phyloP scores from a whole-genome alignment of 2,329 filamentous ascomycete species.

The Epichloe elymi region DNA sequence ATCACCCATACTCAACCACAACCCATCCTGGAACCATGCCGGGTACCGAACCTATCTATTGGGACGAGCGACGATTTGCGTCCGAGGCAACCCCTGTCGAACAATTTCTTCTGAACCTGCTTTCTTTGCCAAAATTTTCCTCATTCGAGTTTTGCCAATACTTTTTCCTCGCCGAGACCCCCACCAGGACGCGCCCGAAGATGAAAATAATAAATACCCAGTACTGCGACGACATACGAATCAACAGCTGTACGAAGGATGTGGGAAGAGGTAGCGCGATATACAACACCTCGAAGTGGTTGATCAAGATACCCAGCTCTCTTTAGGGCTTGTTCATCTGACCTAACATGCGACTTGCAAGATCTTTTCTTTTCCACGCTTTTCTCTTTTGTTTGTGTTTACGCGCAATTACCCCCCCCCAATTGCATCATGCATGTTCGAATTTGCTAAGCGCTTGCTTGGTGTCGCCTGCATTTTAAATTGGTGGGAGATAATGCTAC shows the following conservation, averaged over 20 bases:
- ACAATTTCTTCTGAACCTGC: slow-evolving; percentile 5
- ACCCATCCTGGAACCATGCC: background rate
- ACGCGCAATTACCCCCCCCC: background rate
- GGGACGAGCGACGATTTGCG: slow-evolving; percentile 15
- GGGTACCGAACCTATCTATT: slow-evolving; percentile 6
- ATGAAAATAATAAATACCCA: background rate
- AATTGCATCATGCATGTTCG: background rate
- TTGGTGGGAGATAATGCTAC: background rate
- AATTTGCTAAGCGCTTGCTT: background rate
- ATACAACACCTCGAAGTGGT: slow-evolving; percentile 15
- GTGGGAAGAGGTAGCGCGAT: slow-evolving; percentile 2
- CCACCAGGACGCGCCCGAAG: background rate
- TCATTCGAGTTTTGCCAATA: background rate
- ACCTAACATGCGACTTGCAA: slow-evolving; percentile 10
- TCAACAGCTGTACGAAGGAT: background rate
- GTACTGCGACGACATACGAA: slow-evolving; percentile 1
- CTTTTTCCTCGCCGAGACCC: background rate
- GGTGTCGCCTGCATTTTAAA: background rate
- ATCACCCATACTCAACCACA: background rate
- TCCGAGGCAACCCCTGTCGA: slow-evolving; percentile 8
- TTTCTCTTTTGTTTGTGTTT: slow-evolving; percentile 8
- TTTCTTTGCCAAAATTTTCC: slow-evolving; percentile 6
- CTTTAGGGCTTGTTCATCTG: slow-evolving; percentile 22
- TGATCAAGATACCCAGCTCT: slow-evolving; percentile 28
- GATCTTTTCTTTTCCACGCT: slow-evolving; percentile 1